Evolutionary conservation across 164 flowering plant genomes (phyloP), one percentile per base, ranked within the genome.

Genomic region (Taxillus chinensis): DNA sequence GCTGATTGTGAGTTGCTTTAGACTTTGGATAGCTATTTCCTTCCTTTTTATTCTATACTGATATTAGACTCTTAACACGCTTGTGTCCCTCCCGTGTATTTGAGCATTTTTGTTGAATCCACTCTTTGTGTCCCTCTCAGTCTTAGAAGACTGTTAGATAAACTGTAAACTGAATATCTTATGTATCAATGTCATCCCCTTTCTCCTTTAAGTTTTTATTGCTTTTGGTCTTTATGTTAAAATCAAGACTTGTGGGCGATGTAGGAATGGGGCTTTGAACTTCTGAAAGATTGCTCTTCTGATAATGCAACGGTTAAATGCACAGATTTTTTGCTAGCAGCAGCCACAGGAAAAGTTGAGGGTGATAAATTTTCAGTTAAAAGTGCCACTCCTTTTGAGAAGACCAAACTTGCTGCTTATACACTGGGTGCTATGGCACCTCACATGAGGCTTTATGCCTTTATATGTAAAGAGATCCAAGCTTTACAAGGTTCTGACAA

Each of bases 331-430:
- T 69, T 93, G 75, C 60, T 87, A 70, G 92, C 99, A 59, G 90
- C 99, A 62, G 99, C 99, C 15, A 82, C 99, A 45, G 99, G 99
- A 58, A 90, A 89, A 73, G 79, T 89, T 59, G 96, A 86, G 70
- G 99, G 89, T 70, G 77, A 79, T 50, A 89, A 87, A 79, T 90
- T 74, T 66, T 87, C 75, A 59, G 92, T 80, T 69, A 86, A 80
- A 77, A 88, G 87, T 70, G 89, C 86, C 14, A 93, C 97, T 61
- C 99, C 99, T 45, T 93, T 93, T 80, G 97, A 93, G 65, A 90
- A 80, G 73, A 90, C 99, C n/a, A 93, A 89, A 78, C 67, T 90
- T 73, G 96, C 99, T 37, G 95, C 99, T 55, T 93, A 93, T 60
- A 83, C 95, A 40, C 68, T 93, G 37, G 92, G 96, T 73, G 95